Evolutionary conservation across 2,329 filamentous ascomycete species (phyloP), one percentile per base, ranked within the genome.

Genomic region (Knoxdaviesia proteae): DNA sequence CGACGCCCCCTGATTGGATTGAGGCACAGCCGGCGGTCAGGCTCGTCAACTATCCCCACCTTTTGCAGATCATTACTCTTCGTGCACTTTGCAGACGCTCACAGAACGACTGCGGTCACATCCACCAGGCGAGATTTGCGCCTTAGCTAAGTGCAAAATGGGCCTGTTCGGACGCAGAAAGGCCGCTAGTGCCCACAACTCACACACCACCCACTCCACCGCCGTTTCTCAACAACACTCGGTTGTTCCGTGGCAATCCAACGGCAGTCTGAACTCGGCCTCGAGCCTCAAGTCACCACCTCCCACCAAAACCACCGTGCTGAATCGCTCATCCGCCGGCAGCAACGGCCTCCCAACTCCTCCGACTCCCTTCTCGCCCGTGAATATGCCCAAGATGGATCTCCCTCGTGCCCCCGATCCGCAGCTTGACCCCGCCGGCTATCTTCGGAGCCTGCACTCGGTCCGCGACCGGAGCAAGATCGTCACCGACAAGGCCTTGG

Each of bases 381-480:
- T 57, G 49, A 65, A 61, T 47, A 70, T 87, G 50, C 76, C 80
- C 51, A 82, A 86, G 58, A 69, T 92, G 53, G 74, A 84, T 49
- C 71, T 96, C 40, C 83, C 88, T 41, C 79, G 76, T 53, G 77
- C 86, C 10, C 87, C 88, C 32, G 87, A 96, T 60, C 87, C 88
- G 53, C 71, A 79, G 47, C 68, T 88, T 51, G 84, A 96, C 57
- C 87, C 88, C 20, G 84, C 81, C 30, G 87, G 78, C 47, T 96
- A 96, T 60, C 71, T 98, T 53, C 77, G 83, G 56, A 94, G 86
- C 61, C 74, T 96, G 53, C 77, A 84, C 53, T 77, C 90, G 32
- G 84, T 98, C 31, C 72, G 90, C 48, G 84, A 94, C 53, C 67
- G 86, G 48, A 80, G 74, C 54, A 72, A 64, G 52, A 63, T 88